Conservation (phyloP, 768 basidiomycete genomes). For the Suillus decipiens region DNA sequence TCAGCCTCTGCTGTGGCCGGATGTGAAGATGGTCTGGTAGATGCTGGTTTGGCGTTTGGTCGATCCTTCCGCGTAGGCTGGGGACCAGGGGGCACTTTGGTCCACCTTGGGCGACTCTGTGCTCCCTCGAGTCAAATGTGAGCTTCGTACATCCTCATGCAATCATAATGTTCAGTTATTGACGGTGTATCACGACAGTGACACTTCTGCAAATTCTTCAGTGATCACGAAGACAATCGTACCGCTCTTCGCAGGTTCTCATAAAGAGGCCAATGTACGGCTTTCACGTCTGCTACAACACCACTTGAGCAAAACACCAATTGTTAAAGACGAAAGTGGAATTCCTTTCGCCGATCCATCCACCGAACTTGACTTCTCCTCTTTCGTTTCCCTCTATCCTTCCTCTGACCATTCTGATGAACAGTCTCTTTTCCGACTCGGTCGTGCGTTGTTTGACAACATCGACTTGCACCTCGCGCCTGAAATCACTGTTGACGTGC, state of each 20-base stretch:
- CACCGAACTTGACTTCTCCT: conserved; percentile 68
- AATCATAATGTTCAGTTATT: conserved; percentile 12
- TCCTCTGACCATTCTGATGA: conserved; percentile 71
- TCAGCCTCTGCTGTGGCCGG: conserved; percentile 65
- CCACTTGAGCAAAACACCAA: conserved; percentile 72
- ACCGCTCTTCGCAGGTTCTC: conserved; percentile 38
- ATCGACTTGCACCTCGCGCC: conserved; percentile 64
- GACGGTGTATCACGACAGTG: conserved; percentile 34
- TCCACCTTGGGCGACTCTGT: conserved; percentile 77
- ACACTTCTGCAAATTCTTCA: conserved; percentile 62
- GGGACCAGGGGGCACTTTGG: conserved; percentile 79
- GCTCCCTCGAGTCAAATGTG: conserved; percentile 54
- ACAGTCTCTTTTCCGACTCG: conserved; percentile 85
- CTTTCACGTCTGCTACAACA: conserved; percentile 71
- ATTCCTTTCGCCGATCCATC: conserved; percentile 71
- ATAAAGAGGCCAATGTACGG: conserved; percentile 39
- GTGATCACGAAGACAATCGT: conserved; percentile 53
- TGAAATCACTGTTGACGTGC: conserved; percentile 58
- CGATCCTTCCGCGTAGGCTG: conserved; percentile 89
- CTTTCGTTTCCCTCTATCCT: conserved; percentile 73
- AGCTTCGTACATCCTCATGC: conserved; percentile 30
- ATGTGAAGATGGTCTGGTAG: conserved; percentile 65
- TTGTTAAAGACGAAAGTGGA: conserved; percentile 67
- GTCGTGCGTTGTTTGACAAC: conserved; percentile 84
- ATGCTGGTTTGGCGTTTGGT: conserved; percentile 85